Evolutionary conservation across 2,329 filamentous ascomycete genomes (phyloP).

Genomic region (Penicillium paneum): DNA sequence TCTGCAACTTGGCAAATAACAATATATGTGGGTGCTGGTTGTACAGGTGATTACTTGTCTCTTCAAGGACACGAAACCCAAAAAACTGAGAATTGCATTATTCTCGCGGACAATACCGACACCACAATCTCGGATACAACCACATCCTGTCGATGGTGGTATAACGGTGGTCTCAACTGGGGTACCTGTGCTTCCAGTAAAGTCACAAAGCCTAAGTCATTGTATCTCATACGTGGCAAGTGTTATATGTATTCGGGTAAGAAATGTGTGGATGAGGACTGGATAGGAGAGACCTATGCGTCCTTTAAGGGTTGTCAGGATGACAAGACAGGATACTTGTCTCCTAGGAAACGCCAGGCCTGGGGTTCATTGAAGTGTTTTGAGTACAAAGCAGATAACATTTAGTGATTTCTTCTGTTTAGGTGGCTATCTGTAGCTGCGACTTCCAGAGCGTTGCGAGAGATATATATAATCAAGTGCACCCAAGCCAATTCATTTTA

Average conservation of each 20-base stretch:
- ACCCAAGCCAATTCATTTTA: not conserved
- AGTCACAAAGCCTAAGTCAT: not conserved
- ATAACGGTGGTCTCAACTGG: not conserved
- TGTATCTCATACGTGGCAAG: not conserved
- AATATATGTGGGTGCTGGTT: not conserved
- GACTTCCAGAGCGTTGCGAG: not conserved
- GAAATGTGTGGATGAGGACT: not conserved
- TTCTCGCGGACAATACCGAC: not conserved
- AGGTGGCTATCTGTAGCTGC: not conserved
- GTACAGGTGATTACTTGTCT: not conserved
- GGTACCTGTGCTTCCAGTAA: not conserved
- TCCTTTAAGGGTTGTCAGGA: not conserved
- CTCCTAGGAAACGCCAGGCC: not conserved
- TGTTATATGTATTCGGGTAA: not conserved
- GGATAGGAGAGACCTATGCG: not conserved
- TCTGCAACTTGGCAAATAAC: not conserved
- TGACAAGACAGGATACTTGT: not conserved
- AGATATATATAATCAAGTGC: not conserved
- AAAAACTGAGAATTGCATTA: not conserved
- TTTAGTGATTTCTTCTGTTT: not conserved
- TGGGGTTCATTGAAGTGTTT: not conserved
- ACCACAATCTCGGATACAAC: not conserved
- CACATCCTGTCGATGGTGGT: constrained; percentile 7
- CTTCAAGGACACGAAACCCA: not conserved
- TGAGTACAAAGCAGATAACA: not conserved